A percentile compares a stretch with the other conserved stretches of the same genome.
Evolutionary conservation across 1,284 basidiomycete genomes (phyloP).

Genomic region (Amylostereum chailletii): DNA sequence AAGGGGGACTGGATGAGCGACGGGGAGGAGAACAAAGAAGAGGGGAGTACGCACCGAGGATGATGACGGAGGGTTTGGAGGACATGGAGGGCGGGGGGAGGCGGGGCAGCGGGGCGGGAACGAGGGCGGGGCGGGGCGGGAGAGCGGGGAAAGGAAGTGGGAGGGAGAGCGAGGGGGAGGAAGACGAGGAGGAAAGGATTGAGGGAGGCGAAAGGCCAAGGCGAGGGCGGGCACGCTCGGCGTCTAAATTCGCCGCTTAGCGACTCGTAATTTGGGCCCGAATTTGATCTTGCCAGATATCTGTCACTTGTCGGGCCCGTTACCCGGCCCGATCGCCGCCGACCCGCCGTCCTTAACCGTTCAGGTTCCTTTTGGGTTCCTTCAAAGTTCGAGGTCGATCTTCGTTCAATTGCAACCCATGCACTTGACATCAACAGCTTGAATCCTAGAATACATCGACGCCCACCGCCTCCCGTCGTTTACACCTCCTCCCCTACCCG

Average conservation of each 20-base stretch:
- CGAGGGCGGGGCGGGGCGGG: constrained; percentile 3
- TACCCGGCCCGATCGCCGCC: no score
- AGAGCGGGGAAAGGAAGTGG: constrained; percentile 1
- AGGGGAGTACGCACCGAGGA: constrained; percentile 56
- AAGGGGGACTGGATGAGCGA: constrained; percentile 7
- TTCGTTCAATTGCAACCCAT: no score
- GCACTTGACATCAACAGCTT: no score
- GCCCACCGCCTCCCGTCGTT: not conserved
- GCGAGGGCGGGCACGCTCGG: not conserved
- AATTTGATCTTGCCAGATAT: no score
- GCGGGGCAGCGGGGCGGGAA: constrained; percentile 4
- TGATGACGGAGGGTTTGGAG: constrained; percentile 64
- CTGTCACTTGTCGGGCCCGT: no score
- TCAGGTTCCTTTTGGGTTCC: no score
- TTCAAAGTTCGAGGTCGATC: no score
- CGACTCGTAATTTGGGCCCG: not conserved
- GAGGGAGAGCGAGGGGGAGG: constrained; percentile 5
- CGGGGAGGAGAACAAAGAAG: constrained; percentile 4
- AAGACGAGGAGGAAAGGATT: constrained; percentile 1
- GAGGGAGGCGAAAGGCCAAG: not conserved
- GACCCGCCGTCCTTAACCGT: no score
- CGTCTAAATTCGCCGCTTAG: not conserved
- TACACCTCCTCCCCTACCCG: constrained; percentile 1
- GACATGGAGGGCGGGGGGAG: constrained; percentile 21
- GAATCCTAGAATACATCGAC: no score